phyloP scores from a whole-genome alignment of 129 eudicot species.

The Deinandra increscens region DNA sequence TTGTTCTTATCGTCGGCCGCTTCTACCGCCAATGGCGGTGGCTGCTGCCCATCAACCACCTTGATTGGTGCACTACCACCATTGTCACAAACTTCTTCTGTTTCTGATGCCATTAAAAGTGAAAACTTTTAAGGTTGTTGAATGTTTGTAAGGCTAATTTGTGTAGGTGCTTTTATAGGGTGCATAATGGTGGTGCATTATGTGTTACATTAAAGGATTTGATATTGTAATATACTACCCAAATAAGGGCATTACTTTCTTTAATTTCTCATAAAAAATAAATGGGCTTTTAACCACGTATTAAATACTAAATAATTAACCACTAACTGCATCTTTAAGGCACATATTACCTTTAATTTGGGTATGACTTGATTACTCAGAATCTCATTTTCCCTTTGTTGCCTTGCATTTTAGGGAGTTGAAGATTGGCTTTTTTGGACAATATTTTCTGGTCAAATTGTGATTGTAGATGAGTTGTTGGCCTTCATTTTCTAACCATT shows the following conservation, averaged over 20 bases:
- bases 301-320: constrained; percentile 29
- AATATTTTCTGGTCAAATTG: constrained; percentile 20
- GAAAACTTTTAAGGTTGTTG: neutral
- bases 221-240: constrained; percentile 33
- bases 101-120: constrained; percentile 40
- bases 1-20: constrained; percentile 42
- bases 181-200: constrained; percentile 3
- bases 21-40: constrained; percentile 18
- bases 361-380: constrained; percentile 24
- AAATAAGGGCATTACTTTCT: constrained; percentile 36
- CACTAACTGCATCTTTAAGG: constrained; percentile 35
- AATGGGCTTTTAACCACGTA: constrained; percentile 25
- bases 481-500: constrained; percentile 21
- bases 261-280: constrained; percentile 27
- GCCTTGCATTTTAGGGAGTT: constrained; percentile 36
- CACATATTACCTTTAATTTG: constrained; percentile 18
- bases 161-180: constrained; percentile 17
- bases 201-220: constrained; percentile 31
- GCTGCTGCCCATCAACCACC: constrained; percentile 34
- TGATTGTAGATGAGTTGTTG: neutral
- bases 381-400: constrained; percentile 31
- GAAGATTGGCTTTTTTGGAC: constrained; percentile 30
- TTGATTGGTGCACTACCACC: constrained; percentile 31
- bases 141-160: constrained; percentile 13
- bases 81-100: constrained; percentile 30